Percentiles rank a stretch among this genome's conserved stretches.
phyloP scores from a whole-genome alignment of 305 asterid genomes.

The Solanum hybrid region DNA sequence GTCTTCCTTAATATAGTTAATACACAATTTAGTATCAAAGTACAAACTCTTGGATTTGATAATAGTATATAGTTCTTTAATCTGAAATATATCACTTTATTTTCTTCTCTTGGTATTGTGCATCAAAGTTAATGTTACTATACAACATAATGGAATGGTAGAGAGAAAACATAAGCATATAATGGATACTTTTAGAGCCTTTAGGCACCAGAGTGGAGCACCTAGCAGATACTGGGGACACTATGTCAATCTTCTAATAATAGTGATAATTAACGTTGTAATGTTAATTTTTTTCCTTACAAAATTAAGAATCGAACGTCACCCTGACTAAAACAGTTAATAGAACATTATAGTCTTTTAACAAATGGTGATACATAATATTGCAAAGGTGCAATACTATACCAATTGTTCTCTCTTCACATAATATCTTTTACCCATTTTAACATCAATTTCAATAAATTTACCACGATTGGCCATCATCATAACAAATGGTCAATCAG shows the following conservation, averaged over 20 bases:
- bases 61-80: neutral
- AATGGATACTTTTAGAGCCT: neutral
- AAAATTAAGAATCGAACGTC: too few species aligned
- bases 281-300: neutral
- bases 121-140: neutral
- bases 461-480: neutral
- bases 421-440: neutral
- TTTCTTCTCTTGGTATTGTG: neutral
- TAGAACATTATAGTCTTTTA: too few species aligned
- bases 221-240: neutral
- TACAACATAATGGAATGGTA: neutral
- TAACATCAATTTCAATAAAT: too few species aligned
- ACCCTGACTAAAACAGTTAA: neutral
- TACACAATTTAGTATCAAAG: neutral
- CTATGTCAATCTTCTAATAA: neutral
- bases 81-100: neutral
- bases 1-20: neutral
- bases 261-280: neutral
- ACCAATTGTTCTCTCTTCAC: neutral
- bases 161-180: neutral
- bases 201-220: neutral
- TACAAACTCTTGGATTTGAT: neutral
- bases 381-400: neutral
- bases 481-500: neutral
- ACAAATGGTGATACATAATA: neutral